Evolutionary conservation across 306 rosid genomes (phyloP).

Genomic region (Dryas drummondii): DNA sequence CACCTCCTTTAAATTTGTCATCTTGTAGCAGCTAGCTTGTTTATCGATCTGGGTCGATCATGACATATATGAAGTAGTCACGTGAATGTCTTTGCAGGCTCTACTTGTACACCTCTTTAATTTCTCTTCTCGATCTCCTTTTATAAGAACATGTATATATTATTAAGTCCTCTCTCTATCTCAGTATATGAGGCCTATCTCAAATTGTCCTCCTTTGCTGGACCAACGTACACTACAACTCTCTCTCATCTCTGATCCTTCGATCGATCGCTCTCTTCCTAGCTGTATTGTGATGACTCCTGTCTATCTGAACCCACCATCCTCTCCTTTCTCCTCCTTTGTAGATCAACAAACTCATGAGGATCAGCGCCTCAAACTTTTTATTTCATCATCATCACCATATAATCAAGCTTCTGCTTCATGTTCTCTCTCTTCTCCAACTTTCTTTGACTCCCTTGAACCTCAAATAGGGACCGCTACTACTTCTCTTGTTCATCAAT

Average conservation of each 20-base stretch:
- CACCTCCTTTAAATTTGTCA: slow-evolving; percentile 53
- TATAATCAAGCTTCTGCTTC: slow-evolving; percentile 28
- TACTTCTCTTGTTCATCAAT: slow-evolving; percentile 13
- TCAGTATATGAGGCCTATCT: too few relatives aligned
- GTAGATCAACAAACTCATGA: slow-evolving; percentile 26
- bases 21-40: slow-evolving; percentile 19
- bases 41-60: slow-evolving; percentile 25
- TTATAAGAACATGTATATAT: too few relatives aligned
- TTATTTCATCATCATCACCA: slow-evolving; percentile 5
- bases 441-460: slow-evolving; percentile 27
- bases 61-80: slow-evolving; percentile 29
- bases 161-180: too few relatives aligned
- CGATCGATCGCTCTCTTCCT: slow-evolving; percentile 8
- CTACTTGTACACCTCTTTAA: neutral
- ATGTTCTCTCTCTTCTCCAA: slow-evolving; percentile 30
- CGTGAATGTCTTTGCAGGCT: slow-evolving; percentile 51
- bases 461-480: slow-evolving; percentile 35
- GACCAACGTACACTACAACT: neutral
- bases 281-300: slow-evolving; percentile 44
- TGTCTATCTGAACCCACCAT: slow-evolving; percentile 43
- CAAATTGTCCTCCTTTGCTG: too few relatives aligned
- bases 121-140: slow-evolving; percentile 27
- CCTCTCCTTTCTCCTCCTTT: slow-evolving; percentile 37
- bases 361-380: slow-evolving; percentile 37
- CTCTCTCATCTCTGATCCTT: neutral